phyloP scores from a whole-genome alignment of 2,329 filamentous ascomycete species.

The Trichoderma hamatum region DNA sequence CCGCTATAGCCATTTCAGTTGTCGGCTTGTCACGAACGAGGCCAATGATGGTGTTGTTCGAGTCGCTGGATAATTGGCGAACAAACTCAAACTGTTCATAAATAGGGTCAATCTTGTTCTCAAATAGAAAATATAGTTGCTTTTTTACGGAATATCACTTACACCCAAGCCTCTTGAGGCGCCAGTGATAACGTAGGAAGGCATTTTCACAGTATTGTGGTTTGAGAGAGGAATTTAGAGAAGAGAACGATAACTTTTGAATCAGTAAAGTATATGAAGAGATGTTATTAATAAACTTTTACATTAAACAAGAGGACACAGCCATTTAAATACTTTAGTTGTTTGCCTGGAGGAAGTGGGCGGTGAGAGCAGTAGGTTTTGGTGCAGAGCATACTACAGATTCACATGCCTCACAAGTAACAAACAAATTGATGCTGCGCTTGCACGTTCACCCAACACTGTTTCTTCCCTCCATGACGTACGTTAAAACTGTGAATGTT shows the following conservation, averaged over 20 bases:
- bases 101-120: background rate
- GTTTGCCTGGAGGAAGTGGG: too few species aligned
- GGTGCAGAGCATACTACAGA: too few species aligned
- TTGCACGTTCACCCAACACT: background rate
- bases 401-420: background rate
- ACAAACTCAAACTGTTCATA: background rate
- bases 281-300: too few species aligned
- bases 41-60: slow-evolving; percentile 5
- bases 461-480: background rate
- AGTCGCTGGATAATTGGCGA: background rate
- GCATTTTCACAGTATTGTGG: background rate
- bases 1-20: background rate
- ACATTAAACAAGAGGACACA: background rate
- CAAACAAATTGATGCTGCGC: background rate
- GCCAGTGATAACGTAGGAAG: slow-evolving; percentile 9
- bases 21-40: slow-evolving; percentile 4
- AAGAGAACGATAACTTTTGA: too few species aligned
- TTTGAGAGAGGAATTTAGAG: background rate
- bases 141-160: background rate
- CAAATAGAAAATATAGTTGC: rapidly evolving
- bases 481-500: background rate
- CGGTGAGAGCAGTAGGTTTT: background rate
- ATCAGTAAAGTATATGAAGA: too few species aligned
- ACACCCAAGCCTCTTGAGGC: slow-evolving; percentile 7
- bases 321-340: background rate